Evolutionary conservation across 805 yeast genomes (phyloP), one percentile per base, ranked within the genome.

Genomic region (Ogataea corticis): DNA sequence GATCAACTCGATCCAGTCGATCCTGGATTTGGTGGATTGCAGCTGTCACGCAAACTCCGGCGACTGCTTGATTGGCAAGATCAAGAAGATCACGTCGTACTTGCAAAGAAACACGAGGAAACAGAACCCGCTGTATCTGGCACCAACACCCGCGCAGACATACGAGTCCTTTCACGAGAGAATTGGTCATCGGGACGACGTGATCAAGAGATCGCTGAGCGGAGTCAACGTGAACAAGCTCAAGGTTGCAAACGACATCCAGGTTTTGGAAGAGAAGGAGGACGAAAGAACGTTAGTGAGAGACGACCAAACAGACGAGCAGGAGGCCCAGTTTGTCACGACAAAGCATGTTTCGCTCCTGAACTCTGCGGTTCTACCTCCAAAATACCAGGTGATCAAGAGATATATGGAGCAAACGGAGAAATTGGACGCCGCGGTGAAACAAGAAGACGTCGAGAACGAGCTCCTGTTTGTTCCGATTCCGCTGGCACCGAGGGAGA

Each of bases 41-140:
- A 89, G 83, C 44, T 86, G 95, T 66, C 80, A 77, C 1, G 77
- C 87, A 46, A 65, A 66, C 7, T 66, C 79, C 31, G 62, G 63
- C 25, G 80, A 76, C 15, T 85, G 92, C 65, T 67, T 75, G 17
- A 66, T 85, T 10, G 69, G 73, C 45, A 83, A 80, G 55, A 76
- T 83, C 4, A 82, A 80, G 57, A 83, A 82, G 55, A 79, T 79
- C 17, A 77, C 83, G 2, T 75, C 83, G 1, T 75, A 79, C 51
- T 67, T 83, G 33, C 73, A 78, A 52, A 72, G 88, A 51, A 75
- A 85, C 7, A 76, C 83, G 0, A 71, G 84, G 49, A 79, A 78
- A 70, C 55, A 74, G 67, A 55, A 55, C 54, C 54, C 65, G 2
- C 46, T 61, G 5, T 46, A 58, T n/a, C 45, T 56, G 19, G 52